Base-by-base conservation (phyloP, 2,329 filamentous ascomycete species). In the Penicillium rolfsii region DNA sequence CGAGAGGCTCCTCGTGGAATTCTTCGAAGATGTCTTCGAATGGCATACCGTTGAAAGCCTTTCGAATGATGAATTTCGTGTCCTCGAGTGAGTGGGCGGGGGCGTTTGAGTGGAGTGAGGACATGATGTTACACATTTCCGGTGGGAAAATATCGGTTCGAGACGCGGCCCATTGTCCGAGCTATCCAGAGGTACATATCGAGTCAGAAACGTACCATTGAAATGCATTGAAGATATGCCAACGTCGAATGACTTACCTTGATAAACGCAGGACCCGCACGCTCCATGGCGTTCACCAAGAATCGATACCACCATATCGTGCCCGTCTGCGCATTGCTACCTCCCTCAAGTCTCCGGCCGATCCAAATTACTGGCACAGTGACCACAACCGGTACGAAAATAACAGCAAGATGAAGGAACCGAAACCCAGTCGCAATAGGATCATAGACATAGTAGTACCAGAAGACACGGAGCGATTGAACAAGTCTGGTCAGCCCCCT, bases 161-260 rank as follows among this genome's bases (percentile, higher is more conserved):
- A 5, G 95, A 98, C 3, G 95, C 95, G 19, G 95, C 95, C 95
- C 95, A 99, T 87, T 99, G 95, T 16, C 95, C 95, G 57, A 99
- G 86, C 88, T 93, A 69, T 43, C 59, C 5, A 46, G 48, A 5
- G 12, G 28, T 35, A 22, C n/a, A 30, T 9, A 54, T 41, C 3
- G 9, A 33, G 50, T 59, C 7, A 59, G 57, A n/a, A 35, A 16
- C 33, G 12, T 22, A 19, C 24, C 22, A 9, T 30, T 19, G 41
- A 26, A 38, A 14, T 4, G 33, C 9, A 3, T n/a, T 24, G 16
- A 11, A 30, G 33, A 24, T 19, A 14, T 8, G 6, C 1, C 8
- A 12, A 19, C 48, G 0, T 14, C 19, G 28, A 46, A 26, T n/a
- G 30, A 45, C 63, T 35, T 78, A 91, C 90, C 85, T 99, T 99